phyloP scores from a whole-genome alignment of 441 rosid genomes.

The Populus hybrid region DNA sequence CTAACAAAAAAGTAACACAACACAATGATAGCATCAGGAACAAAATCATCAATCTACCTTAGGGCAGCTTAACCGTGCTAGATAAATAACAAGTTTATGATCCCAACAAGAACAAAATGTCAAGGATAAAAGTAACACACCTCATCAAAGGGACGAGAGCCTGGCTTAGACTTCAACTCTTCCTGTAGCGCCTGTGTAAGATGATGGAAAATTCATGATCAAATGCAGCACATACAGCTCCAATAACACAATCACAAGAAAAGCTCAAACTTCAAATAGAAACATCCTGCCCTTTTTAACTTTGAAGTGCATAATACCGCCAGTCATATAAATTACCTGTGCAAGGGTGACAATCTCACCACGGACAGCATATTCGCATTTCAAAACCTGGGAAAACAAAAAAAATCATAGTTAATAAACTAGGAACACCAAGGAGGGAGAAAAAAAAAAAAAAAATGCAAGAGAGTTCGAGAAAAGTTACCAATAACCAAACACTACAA shows the following conservation, averaged over 20 bases:
- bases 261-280: background rate
- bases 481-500: background rate
- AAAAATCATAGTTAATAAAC: background rate
- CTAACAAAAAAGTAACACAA: background rate
- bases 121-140: slow-evolving; percentile 28
- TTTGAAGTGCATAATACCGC: background rate
- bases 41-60: background rate
- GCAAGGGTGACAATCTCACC: slow-evolving; percentile 95
- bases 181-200: slow-evolving; percentile 65
- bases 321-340: slow-evolving; percentile 43
- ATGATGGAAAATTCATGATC: background rate
- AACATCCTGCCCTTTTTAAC: background rate
- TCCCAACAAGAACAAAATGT: background rate
- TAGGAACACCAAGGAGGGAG: background rate
- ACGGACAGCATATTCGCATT: slow-evolving; percentile 96
- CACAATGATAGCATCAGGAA: background rate
- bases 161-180: slow-evolving; percentile 64
- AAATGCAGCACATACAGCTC: background rate
- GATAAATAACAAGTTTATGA: background rate
- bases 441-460: background rate
- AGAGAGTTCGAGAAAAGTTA: background rate
- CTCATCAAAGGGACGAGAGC: slow-evolving; percentile 79
- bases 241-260: background rate
- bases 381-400: slow-evolving; percentile 49
- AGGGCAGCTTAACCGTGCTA: background rate